These are phyloP conservation scores for Antarctomyces pellizariae DNA, from an alignment of 495 filamentous ascomycete species.

Conservation along the genomic window DNA sequence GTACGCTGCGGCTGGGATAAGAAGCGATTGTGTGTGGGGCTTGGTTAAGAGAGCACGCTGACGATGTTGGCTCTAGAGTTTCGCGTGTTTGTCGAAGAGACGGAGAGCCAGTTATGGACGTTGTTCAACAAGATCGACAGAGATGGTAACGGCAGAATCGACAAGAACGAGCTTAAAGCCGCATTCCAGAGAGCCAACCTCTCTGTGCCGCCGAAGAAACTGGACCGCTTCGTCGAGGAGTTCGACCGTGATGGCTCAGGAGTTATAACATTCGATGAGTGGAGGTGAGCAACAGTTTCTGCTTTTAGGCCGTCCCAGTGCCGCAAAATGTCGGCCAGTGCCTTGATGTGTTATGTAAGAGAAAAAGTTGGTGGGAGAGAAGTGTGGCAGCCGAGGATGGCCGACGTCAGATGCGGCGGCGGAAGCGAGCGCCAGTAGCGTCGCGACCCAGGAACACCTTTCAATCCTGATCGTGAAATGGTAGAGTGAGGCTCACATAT, in stretches of 20 bases:
- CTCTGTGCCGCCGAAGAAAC: slow-evolving; percentile 46
- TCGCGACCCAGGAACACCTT: background rate
- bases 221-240: slow-evolving; percentile 69
- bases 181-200: slow-evolving; percentile 66
- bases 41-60: background rate
- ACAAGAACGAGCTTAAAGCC: slow-evolving; percentile 54
- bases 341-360: too few species aligned
- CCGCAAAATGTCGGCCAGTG: too few species aligned
- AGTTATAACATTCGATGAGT: slow-evolving; percentile 75
- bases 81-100: slow-evolving; percentile 59
- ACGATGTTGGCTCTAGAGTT: slow-evolving; percentile 38
- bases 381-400: too few species aligned
- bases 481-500: too few species aligned
- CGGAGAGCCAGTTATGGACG: slow-evolving; percentile 55
- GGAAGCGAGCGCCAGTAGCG: background rate
- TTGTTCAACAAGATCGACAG: slow-evolving; percentile 78
- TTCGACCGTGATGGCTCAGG: slow-evolving; percentile 82
- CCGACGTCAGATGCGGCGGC: too few species aligned
- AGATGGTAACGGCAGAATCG: slow-evolving; percentile 69
- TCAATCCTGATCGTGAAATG: too few species aligned
- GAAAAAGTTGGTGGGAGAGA: too few species aligned
- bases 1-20: slow-evolving; percentile 20
- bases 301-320: too few species aligned
- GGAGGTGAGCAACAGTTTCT: slow-evolving; percentile 45
- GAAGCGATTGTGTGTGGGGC: slow-evolving; percentile 1